Evolutionary conservation across 2,329 filamentous ascomycete genomes (phyloP).

Genomic region (Cryphonectria japonica): DNA sequence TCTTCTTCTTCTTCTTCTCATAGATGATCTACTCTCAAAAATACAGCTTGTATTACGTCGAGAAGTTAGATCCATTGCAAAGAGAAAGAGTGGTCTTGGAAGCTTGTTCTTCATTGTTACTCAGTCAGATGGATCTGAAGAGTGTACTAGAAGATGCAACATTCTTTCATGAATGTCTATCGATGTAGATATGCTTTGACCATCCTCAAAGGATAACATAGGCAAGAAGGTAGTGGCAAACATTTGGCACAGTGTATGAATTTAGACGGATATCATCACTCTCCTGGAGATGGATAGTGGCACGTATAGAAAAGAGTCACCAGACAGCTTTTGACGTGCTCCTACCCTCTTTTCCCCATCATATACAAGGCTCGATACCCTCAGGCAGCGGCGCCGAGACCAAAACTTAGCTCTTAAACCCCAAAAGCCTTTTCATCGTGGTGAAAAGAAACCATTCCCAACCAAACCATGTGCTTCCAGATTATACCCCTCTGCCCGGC

Average conservation of each 20-base stretch:
- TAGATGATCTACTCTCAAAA: background rate
- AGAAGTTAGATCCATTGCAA: background rate
- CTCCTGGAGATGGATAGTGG: background rate
- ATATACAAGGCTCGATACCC: background rate
- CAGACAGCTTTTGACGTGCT: background rate
- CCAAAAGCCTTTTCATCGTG: background rate
- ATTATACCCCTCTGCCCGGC: slow-evolving; percentile 27
- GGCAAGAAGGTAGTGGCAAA: background rate
- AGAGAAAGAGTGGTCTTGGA: background rate
- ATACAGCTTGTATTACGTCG: background rate
- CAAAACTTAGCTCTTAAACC: background rate
- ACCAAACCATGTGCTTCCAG: slow-evolving; percentile 25
- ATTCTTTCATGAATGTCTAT: fast-evolving
- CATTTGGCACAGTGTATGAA: background rate
- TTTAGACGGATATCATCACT: background rate
- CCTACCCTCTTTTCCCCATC: background rate
- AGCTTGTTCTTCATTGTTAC: no score
- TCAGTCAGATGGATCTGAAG: background rate
- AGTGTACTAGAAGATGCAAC: background rate
- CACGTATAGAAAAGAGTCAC: background rate
- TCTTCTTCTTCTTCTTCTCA: background rate
- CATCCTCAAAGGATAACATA: background rate
- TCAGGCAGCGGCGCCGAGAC: background rate
- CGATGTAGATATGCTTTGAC: background rate
- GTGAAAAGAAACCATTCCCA: background rate